These are phyloP conservation scores for Dioscorea alata DNA, from an alignment of 106 monocot species.

Conservation along the genomic window DNA sequence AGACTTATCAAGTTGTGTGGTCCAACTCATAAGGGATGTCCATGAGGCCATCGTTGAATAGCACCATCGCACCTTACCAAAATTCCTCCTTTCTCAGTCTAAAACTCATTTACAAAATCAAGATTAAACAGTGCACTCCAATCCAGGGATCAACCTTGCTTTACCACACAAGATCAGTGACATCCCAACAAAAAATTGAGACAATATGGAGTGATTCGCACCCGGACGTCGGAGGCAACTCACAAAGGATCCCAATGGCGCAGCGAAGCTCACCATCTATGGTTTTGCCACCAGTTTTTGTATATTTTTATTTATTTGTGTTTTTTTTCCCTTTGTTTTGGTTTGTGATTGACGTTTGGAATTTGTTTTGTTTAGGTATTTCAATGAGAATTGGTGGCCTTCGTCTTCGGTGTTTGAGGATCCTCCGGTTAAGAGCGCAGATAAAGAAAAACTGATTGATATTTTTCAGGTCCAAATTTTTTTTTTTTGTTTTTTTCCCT, in stretches of 20 bases:
- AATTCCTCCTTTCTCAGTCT: too few relatives aligned
- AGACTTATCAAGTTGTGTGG: slow-evolving; percentile 61
- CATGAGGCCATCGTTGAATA: too few relatives aligned
- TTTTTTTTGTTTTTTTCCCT: too few relatives aligned
- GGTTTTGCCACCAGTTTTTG: slow-evolving; percentile 23
- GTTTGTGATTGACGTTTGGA: neutral
- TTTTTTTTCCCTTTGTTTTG: neutral
- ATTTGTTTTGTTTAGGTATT: slow-evolving; percentile 52
- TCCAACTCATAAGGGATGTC: too few relatives aligned
- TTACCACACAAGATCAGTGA: too few relatives aligned
- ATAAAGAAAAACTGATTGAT: slow-evolving; percentile 66
- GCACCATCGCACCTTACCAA: too few relatives aligned
- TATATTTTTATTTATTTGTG: neutral
- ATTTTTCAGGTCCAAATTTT: slow-evolving; percentile 55
- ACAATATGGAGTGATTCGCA: neutral
- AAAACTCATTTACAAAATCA: too few relatives aligned
- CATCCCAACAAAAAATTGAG: neutral
- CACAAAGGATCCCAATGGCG: slow-evolving; percentile 41
- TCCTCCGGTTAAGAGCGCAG: slow-evolving; percentile 46
- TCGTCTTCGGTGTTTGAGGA: slow-evolving; percentile 48
- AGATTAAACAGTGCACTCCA: neutral
- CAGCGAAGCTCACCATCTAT: slow-evolving; percentile 64
- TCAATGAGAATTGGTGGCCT: slow-evolving; percentile 94
- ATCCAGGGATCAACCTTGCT: neutral
- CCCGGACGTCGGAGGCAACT: slow-evolving; percentile 18